Conservation (phyloP, 1,284 basidiomycete genomes). For the Sphagnurus paluster region DNA sequence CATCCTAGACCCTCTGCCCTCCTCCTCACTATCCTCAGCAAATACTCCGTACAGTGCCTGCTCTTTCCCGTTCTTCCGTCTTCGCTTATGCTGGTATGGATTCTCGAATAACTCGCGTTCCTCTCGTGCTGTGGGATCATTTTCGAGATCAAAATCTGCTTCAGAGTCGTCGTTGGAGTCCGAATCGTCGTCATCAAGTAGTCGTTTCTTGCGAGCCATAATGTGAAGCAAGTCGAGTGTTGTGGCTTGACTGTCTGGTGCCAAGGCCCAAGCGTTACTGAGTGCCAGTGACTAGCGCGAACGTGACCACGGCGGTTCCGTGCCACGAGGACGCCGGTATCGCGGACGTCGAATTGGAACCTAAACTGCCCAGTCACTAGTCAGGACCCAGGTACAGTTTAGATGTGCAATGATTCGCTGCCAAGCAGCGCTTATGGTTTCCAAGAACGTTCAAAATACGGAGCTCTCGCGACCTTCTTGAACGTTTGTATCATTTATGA, state of each 20-base stretch:
- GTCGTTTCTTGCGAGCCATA: conserved; percentile 84
- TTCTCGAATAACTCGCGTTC: conserved; percentile 81
- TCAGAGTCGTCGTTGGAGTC: conserved; percentile 63
- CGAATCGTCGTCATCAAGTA: conserved; percentile 75
- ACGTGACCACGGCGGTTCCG: too few species aligned
- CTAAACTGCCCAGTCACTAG: too few species aligned
- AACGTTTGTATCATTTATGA: background rate
- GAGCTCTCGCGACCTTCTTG: too few species aligned
- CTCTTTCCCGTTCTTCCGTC: conserved; percentile 67
- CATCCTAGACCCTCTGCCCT: conserved; percentile 28
- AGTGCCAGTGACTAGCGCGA: background rate
- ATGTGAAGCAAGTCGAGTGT: background rate
- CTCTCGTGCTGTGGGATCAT: conserved; percentile 71
- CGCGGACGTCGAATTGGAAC: too few species aligned
- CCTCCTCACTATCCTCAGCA: conserved; percentile 71
- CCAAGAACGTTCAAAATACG: too few species aligned
- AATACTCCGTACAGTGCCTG: conserved; percentile 85
- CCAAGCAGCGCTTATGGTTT: too few species aligned
- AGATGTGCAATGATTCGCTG: too few species aligned
- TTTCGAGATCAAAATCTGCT: conserved; percentile 44
- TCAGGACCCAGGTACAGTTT: too few species aligned
- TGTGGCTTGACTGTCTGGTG: background rate
- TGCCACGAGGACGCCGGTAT: too few species aligned
- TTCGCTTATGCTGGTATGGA: conserved; percentile 71
- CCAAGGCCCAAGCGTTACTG: background rate